A percentile compares a stretch with the other conserved stretches of the same genome.
Evolutionary conservation across 768 basidiomycete species (phyloP).

Genomic region (Termitomyces sp.): DNA sequence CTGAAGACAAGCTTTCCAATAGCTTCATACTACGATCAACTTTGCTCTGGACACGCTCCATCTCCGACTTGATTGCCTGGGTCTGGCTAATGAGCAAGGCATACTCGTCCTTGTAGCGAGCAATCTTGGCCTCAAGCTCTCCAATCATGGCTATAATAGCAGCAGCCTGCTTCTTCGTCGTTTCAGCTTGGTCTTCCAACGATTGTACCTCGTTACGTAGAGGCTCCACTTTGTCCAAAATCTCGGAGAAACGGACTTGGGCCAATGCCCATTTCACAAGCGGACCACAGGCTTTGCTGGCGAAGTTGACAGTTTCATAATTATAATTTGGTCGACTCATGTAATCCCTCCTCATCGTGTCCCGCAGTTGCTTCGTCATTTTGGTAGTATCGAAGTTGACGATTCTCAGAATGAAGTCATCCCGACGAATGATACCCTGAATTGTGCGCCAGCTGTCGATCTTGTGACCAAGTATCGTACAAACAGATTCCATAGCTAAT

Average conservation of each 20-base stretch:
- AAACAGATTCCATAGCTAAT: slow-evolving; percentile 97
- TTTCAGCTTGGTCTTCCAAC: slow-evolving; percentile 87
- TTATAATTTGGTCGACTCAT: slow-evolving; percentile 87
- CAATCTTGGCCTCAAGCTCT: slow-evolving; percentile 90
- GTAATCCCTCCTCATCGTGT: slow-evolving; percentile 90
- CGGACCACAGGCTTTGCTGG: slow-evolving; percentile 95
- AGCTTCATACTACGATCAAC: slow-evolving; percentile 97
- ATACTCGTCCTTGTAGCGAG: slow-evolving; percentile 94
- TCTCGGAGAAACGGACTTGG: slow-evolving; percentile 95
- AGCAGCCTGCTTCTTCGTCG: slow-evolving; percentile 89
- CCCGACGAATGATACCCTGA: slow-evolving; percentile 91
- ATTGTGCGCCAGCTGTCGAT: slow-evolving; percentile 97
- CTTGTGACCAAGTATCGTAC: slow-evolving; percentile 92
- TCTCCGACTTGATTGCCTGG: slow-evolving; percentile 94
- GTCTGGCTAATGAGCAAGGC: slow-evolving; percentile 95
- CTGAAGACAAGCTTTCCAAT: slow-evolving; percentile 90
- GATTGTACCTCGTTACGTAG: slow-evolving; percentile 93
- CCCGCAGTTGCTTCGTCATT: slow-evolving; percentile 87
- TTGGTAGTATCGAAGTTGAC: slow-evolving; percentile 92
- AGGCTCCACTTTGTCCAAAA: slow-evolving; percentile 94
- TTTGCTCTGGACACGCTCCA: slow-evolving; percentile 96
- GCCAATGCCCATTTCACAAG: slow-evolving; percentile 98
- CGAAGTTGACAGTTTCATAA: slow-evolving; percentile 92
- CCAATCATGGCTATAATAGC: slow-evolving; percentile 90
- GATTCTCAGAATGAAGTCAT: slow-evolving; percentile 94